Percentiles rank a stretch among this genome's conserved stretches.
phyloP scores from a whole-genome alignment of 495 filamentous ascomycete genomes.

The Coniosporium apollinis region DNA sequence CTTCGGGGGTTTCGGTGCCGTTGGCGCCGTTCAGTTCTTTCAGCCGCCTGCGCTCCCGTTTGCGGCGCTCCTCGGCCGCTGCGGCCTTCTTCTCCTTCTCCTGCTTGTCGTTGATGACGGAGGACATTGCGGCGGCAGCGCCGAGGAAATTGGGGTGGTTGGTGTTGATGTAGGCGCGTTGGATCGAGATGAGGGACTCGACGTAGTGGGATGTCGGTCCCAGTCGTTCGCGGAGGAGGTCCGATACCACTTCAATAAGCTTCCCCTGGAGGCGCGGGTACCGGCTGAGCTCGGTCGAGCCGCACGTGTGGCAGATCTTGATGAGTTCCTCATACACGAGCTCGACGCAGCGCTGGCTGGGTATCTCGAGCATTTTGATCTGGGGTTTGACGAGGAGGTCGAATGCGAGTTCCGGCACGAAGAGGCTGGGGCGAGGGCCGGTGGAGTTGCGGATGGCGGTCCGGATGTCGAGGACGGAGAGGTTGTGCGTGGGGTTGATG shows the following conservation, averaged over 20 bases:
- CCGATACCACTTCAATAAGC: conserved; percentile 94
- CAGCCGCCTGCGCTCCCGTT: conserved; percentile 61
- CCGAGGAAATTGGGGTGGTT: conserved; percentile 98
- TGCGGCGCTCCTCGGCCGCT: conserved; percentile 65
- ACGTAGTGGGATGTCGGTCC: conserved; percentile 83
- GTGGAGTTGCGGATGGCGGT: conserved; percentile 98
- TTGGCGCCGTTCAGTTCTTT: conserved; percentile 67
- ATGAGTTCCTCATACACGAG: conserved; percentile 98
- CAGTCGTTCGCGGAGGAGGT: conserved; percentile 80
- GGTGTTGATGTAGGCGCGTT: conserved; percentile 97
- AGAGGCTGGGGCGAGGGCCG: conserved; percentile 83
- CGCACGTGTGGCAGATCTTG: conserved; percentile 98
- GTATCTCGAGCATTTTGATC: conserved; percentile 92
- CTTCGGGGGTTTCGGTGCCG: conserved; percentile 48
- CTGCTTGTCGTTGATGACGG: conserved; percentile 83
- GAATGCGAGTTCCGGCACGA: conserved; percentile 94
- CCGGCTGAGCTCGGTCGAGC: conserved; percentile 76
- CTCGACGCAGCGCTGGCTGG: conserved; percentile 91
- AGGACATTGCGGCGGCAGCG: conserved; percentile 93
- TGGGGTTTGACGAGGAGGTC: conserved; percentile 96
- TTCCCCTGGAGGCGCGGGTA: conserved; percentile 93
- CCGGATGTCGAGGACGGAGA: conserved; percentile 91
- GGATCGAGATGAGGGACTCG: conserved; percentile 90
- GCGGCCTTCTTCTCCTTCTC: conserved; percentile 75
- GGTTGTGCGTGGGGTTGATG: conserved; percentile 86